phyloP scores from a whole-genome alignment of 345 rosid species.

The Hibiscus mutabilis region DNA sequence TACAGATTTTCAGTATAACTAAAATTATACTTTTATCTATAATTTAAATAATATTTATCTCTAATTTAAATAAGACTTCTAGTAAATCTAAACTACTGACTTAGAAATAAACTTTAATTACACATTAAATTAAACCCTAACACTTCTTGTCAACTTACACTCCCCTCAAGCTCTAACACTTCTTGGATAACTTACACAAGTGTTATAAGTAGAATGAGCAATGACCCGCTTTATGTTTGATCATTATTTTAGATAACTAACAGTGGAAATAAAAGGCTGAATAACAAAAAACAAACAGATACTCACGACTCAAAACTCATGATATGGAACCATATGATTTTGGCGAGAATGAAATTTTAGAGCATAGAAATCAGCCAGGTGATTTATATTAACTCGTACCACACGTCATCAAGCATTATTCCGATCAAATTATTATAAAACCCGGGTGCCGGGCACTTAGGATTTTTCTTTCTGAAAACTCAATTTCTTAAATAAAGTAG shows the following conservation, averaged over 20 bases:
- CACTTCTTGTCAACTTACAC: no score
- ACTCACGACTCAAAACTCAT: not conserved
- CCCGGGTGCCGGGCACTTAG: not conserved
- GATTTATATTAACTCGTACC: not conserved
- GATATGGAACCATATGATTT: not conserved
- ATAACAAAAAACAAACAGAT: not conserved
- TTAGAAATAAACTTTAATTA: no score
- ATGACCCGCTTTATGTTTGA: no score
- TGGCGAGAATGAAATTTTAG: not conserved
- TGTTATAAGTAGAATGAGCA: no score
- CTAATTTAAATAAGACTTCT: no score
- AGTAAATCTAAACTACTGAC: no score
- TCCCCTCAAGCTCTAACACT: no score
- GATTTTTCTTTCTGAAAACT: constrained; percentile 6
- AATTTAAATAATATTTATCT: no score
- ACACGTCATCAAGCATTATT: not conserved
- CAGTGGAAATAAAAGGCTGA: not conserved
- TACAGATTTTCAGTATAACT: no score
- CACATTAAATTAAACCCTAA: no score
- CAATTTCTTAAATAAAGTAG: constrained; percentile 38
- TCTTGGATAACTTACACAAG: no score
- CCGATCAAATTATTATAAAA: not conserved
- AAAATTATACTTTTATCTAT: no score
- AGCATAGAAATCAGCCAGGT: not conserved
- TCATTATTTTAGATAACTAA: not conserved